Percentiles rank a stretch among this genome's conserved stretches.
Evolutionary conservation across 345 rosid species (phyloP).

Genomic region (Eucalyptus dawsonii): DNA sequence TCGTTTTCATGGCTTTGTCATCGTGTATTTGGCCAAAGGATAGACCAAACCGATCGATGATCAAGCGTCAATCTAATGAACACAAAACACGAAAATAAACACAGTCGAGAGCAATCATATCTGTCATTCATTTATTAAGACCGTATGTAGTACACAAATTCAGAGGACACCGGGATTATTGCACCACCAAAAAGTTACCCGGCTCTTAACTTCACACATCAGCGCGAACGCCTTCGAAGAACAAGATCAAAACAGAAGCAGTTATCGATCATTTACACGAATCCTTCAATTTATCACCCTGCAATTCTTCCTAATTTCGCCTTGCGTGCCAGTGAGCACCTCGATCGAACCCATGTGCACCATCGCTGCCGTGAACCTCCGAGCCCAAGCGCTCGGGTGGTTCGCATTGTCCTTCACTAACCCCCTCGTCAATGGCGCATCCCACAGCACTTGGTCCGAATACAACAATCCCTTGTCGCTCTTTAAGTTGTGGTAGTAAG

Average conservation of each 20-base stretch:
- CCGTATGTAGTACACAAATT: neutral
- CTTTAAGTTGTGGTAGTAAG: neutral
- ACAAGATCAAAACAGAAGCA: neutral
- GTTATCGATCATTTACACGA: too few relatives aligned
- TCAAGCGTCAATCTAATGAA: neutral
- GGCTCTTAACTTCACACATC: neutral
- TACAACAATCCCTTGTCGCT: neutral
- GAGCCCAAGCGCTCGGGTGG: neutral
- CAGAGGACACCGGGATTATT: neutral
- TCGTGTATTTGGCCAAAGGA: neutral
- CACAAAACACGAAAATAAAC: neutral
- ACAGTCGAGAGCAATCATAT: neutral
- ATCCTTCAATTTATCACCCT: too few relatives aligned
- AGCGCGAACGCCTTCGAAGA: neutral
- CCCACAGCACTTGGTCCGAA: slow-evolving; percentile 4
- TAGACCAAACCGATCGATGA: neutral
- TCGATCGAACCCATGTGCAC: neutral
- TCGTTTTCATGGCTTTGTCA: neutral
- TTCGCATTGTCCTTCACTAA: neutral
- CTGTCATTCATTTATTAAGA: neutral
- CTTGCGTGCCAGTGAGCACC: too few relatives aligned
- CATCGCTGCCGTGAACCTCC: neutral
- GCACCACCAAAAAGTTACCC: neutral
- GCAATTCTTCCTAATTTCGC: too few relatives aligned
- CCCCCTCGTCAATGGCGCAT: neutral